Evolutionary conservation across 1,284 basidiomycete genomes (phyloP).

Genomic region (Trametes pubescens): DNA sequence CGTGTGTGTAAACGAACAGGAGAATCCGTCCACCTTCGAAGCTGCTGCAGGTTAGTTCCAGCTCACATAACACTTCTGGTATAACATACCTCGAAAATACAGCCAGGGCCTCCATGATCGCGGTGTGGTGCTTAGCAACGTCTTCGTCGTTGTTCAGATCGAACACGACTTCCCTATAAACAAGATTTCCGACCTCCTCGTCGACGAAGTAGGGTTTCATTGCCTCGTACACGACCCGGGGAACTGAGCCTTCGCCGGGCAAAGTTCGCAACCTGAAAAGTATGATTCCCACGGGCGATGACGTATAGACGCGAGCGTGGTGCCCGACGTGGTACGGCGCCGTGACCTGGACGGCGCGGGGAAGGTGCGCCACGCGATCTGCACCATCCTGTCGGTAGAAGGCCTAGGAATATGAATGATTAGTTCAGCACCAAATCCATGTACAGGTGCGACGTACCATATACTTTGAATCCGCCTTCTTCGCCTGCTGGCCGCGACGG

Average conservation of each 20-base stretch:
- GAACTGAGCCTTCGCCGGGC: background rate
- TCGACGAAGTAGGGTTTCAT: background rate
- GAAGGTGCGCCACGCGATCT: background rate
- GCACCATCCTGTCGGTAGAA: background rate
- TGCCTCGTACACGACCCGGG: background rate
- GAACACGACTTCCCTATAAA: background rate
- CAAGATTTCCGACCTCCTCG: background rate
- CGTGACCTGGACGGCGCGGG: background rate
- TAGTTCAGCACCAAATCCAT: background rate
- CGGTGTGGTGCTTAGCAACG: background rate
- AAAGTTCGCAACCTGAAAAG: background rate
- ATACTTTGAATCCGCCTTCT: background rate
- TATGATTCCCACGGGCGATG: background rate
- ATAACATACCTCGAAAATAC: background rate
- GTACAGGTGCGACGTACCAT: background rate
- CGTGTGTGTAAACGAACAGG: background rate
- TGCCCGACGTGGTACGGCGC: background rate
- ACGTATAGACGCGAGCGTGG: background rate
- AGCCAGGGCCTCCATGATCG: background rate
- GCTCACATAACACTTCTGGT: background rate
- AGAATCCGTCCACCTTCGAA: background rate
- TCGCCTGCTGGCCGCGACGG: background rate
- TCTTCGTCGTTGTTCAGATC: background rate
- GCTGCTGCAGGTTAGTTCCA: background rate
- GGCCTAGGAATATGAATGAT: background rate